Evolutionary conservation across 495 filamentous ascomycete genomes (phyloP), one percentile per base, ranked within the genome.

Genomic region (Penicillium parvum): DNA sequence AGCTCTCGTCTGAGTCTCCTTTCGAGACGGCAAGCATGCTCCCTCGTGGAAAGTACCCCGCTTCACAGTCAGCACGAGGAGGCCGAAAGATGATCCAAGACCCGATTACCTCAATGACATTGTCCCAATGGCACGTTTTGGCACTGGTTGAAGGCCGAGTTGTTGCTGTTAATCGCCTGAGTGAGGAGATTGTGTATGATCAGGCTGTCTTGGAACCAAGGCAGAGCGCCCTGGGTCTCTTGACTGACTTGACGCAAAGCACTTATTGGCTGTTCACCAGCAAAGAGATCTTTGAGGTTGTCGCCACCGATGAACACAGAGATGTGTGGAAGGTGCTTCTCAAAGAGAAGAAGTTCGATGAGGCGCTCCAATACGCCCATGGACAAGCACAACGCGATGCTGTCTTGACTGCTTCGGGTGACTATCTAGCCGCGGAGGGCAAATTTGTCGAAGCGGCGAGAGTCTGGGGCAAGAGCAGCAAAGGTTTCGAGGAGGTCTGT

Each of bases 211-310:
- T 96, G n/a, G 85, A 94, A 43, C 77, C 78, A 16, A 83, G 84
- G 4, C 86, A 94, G 41, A 81, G 73, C 46, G 81, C 81, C 7
- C 64, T 97, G 25, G 89, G 87, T 18, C 76, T 98, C 14, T 80
- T 86, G 52, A 82, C 88, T 4, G 92, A 98, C 62, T 73, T 83
- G 21, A 89, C 88, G 52, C 94, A 96, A 69, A 90, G 88, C 46
- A 98, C 92, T 1, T 96, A 86, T 57, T 98, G 92, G 92, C 77
- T 96, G 12, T 96, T 96, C 57, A 97, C 94, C 1, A 72, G 76
- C 4, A 72, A 84, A 43, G 88, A 92, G 46, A 95, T 98, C 37
- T 96, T 85, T 53, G 94, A 98, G 68, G 85, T 98, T 32, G 86
- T 89, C 7, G 84, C 87, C 12, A 82, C 78, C 16, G 88, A 96